These are phyloP conservation scores for Schizonepeta tenuifolia DNA, from an alignment of 257 asterid species.

Conservation along the genomic window DNA sequence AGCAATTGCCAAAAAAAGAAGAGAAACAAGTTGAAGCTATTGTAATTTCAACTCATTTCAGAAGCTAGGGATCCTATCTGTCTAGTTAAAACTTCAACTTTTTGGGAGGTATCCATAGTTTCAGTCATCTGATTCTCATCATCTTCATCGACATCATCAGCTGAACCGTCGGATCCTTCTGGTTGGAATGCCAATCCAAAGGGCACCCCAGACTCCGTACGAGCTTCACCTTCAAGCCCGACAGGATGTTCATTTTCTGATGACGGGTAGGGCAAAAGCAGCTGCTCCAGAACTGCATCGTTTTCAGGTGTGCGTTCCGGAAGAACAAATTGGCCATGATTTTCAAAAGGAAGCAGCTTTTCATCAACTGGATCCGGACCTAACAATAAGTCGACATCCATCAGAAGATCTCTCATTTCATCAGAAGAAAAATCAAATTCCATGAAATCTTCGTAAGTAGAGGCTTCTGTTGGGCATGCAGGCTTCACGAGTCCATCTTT, in stretches of 20 bases:
- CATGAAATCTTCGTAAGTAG: slow-evolving; percentile 52
- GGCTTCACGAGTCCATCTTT: slow-evolving; percentile 36
- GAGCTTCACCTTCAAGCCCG: slow-evolving; percentile 35
- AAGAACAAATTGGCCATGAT: slow-evolving; percentile 51
- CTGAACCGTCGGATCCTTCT: slow-evolving; percentile 25
- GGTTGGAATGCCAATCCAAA: slow-evolving; percentile 28
- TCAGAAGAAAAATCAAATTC: slow-evolving; percentile 69
- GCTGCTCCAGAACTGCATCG: slow-evolving; percentile 66
- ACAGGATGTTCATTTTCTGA: slow-evolving; percentile 36
- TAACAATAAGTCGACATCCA: slow-evolving; percentile 55
- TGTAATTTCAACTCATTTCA: slow-evolving; percentile 27
- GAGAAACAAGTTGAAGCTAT: slow-evolving; percentile 6
- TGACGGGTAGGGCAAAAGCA: slow-evolving; percentile 56
- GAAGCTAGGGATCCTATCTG: slow-evolving; percentile 48
- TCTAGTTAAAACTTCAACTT: slow-evolving; percentile 47
- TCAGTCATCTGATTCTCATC: slow-evolving; percentile 31
- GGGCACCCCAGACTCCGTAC: slow-evolving; percentile 20
- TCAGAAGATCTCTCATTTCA: slow-evolving; percentile 63
- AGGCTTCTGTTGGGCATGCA: slow-evolving; percentile 32
- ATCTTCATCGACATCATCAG: slow-evolving; percentile 33
- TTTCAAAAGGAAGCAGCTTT: slow-evolving; percentile 47
- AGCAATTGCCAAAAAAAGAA: slow-evolving; percentile 7
- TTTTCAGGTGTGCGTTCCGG: slow-evolving; percentile 52
- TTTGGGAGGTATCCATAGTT: slow-evolving; percentile 24
- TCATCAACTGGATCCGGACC: slow-evolving; percentile 52